These are phyloP conservation scores for Termitomyces bulborhizus DNA, from an alignment of 768 basidiomycete genomes.

Conservation along the genomic window DNA sequence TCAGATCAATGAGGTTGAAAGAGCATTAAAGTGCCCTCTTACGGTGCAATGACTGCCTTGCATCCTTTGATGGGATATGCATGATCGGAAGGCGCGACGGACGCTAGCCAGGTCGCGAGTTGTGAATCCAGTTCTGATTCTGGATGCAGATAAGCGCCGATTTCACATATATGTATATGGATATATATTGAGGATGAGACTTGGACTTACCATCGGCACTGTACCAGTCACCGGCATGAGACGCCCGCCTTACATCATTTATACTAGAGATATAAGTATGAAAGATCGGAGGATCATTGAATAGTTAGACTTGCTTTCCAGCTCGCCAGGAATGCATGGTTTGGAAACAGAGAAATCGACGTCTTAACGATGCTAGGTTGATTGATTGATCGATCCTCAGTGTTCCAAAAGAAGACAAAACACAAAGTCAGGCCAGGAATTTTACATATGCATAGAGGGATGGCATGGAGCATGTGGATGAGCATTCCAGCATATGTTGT, in stretches of 20 bases:
- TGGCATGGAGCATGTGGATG: constrained; percentile 34
- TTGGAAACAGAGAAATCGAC: not conserved
- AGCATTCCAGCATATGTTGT: constrained; percentile 45
- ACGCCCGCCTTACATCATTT: constrained; percentile 43
- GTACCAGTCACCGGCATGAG: constrained; percentile 94
- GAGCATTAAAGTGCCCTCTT: constrained; percentile 24
- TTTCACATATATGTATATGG: not conserved
- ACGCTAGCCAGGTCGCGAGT: constrained; percentile 56
- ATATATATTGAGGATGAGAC: not conserved
- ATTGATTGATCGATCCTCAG: not conserved
- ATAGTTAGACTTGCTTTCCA: constrained; percentile 13
- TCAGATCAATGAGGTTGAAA: not conserved
- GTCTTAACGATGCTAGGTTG: not conserved
- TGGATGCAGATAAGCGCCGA: constrained; percentile 24
- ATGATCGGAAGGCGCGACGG: constrained; percentile 38
- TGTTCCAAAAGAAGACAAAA: too few species aligned
- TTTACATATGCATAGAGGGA: constrained; percentile 5
- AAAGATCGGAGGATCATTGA: not conserved
- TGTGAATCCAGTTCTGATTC: constrained; percentile 53
- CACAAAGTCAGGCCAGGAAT: not conserved
- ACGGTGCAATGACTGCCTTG: constrained; percentile 96
- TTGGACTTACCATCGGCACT: constrained; percentile 47
- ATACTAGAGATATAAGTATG: constrained; percentile 3
- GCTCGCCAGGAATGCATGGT: constrained; percentile 12
- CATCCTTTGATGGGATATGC: constrained; percentile 59